Evolutionary conservation across 164 flowering plant genomes (phyloP), one percentile per base, ranked within the genome.

Genomic region (Chimonanthus praecox): DNA sequence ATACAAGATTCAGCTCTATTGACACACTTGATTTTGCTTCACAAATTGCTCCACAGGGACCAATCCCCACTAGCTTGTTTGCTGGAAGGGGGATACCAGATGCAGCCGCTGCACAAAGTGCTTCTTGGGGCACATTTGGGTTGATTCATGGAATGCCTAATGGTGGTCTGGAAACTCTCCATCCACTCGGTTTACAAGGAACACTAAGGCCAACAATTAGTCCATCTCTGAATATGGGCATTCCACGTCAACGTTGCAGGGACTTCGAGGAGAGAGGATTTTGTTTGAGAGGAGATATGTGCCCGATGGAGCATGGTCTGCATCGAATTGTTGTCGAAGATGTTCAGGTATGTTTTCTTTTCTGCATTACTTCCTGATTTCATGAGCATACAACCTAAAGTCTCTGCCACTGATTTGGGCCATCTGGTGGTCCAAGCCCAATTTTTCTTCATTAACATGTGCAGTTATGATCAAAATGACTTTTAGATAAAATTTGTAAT

Each of bases 231-330:
- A 84, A 73, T 78, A 80, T 88, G 45, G 90, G 88, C 72, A 81
- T 92, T 70, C 87, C 90, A 58, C 89, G 85, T 50, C 92, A 89
- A 70, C 85, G 88, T 45, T 95, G 99, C 84, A 88, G 94, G 77
- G 99, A 95, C 72, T 95, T 93, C 76, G 99, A 95, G 85, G 98
- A 95, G 79, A 97, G 89, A 80, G 99, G 99, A 67, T 95, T 91
- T 86, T 95, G 99, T 83, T 81, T 95, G 13, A 87, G 97, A 79
- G 99, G 99, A 64, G 99, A 95, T 80, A 88, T 92, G 88, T 95
- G 99, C 80, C 97, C 96, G 6, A 92, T 93, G 98, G 99, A 95
- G 82, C 98, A 95, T 85, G 98, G 99, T 77, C 86, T 90, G 69
- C 90, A 95, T 77, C 88, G 94, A 63, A 95, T 95, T 79, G 94